Base-by-base conservation (phyloP, 495 filamentous ascomycete species). In the Talaromyces adpressus region DNA sequence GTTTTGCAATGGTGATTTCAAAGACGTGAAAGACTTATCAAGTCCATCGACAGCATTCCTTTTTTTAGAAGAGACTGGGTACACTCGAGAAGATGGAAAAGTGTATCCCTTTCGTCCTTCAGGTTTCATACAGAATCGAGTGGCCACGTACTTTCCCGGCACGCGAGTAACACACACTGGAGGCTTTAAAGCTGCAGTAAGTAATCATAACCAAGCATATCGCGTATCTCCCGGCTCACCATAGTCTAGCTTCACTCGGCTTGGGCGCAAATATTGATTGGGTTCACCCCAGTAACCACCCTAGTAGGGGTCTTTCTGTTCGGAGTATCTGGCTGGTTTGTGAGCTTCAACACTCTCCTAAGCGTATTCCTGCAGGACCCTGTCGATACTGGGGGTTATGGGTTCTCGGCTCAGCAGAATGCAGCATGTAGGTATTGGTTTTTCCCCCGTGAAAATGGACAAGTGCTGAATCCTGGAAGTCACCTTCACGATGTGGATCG, bases 401-500 rank as follows among this genome's bases (percentile, higher is more conserved):
- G 76, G 3, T 79, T 77, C 49, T 68, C 63, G 12, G 66, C 71
- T 12, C 61, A 67, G 11, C 68, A 75, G 36, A 81, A 72, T 53
- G 77, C 76, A 16, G 69, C 69, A 11, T 81, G 71, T 75, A 63
- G 62, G 70, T 68, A 29, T 20, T 53, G 14, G 9, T 41, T 6
- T 41, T 6, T 14, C 18, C 29, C n/a, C 11, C 27, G 0, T 32
- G 4, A 36, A 29, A 3, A 6, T 14, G 53, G 36, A 3, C 6
- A 39, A 61, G n/a, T 16, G 57, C 39, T 51, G 22, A 62, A 9
- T 49, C 18, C 11, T 8, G 1, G 53, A 14, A 71, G 68, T 82
- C 63, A 78, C 74, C 5, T 81, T 82, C 65, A 72, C 69, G 47
- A 75, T 76, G 66, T 84, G 82, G 81, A 68, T 82, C 30, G 80